A percentile compares a stretch with the other conserved stretches of the same genome.
phyloP scores from a whole-genome alignment of 2,329 filamentous ascomycete species.

The Aspergillus calidoustus region DNA sequence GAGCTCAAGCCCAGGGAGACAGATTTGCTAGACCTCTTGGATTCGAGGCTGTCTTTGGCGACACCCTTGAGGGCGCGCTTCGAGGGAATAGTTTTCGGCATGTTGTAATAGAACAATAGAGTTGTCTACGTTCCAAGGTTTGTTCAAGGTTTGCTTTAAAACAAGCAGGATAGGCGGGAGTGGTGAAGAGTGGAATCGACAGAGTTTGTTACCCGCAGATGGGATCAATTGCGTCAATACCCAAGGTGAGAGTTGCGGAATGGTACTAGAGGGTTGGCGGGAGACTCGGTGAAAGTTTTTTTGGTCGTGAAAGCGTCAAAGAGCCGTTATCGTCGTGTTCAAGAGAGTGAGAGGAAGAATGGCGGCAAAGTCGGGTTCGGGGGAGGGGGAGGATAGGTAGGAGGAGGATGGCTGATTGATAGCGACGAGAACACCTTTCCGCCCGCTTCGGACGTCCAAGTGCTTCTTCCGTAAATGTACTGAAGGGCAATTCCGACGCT shows the following conservation, averaged over 20 bases:
- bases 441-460: conserved; percentile 40
- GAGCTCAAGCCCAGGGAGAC: conserved; percentile 28
- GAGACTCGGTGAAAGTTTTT: conserved; percentile 14
- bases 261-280: conserved; percentile 7
- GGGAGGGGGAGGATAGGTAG: conserved; percentile 20
- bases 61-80: conserved; percentile 34
- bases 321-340: conserved; percentile 20
- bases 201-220: conserved; percentile 29
- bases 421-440: conserved; percentile 42
- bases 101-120: conserved; percentile 25
- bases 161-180: conserved; percentile 1
- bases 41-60: conserved; percentile 30
- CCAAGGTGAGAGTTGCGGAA: conserved; percentile 8
- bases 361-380: conserved; percentile 19
- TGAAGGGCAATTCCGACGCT: conserved; percentile 66
- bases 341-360: conserved; percentile 21
- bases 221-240: conserved; percentile 29
- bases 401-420: conserved; percentile 16
- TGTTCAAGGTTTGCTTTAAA: conserved; percentile 1
- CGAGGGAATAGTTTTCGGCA: conserved; percentile 32
- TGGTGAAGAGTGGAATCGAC: conserved; percentile 11
- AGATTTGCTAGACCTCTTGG: conserved; percentile 33
- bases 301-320: conserved; percentile 23
- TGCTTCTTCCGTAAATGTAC: conserved; percentile 46
- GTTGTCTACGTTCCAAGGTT: conserved; percentile 13